A percentile compares a stretch with the other conserved stretches of the same genome.
Conservation (phyloP, 2,329 filamentous ascomycete species). For the Zasmidium citrigriseum region DNA sequence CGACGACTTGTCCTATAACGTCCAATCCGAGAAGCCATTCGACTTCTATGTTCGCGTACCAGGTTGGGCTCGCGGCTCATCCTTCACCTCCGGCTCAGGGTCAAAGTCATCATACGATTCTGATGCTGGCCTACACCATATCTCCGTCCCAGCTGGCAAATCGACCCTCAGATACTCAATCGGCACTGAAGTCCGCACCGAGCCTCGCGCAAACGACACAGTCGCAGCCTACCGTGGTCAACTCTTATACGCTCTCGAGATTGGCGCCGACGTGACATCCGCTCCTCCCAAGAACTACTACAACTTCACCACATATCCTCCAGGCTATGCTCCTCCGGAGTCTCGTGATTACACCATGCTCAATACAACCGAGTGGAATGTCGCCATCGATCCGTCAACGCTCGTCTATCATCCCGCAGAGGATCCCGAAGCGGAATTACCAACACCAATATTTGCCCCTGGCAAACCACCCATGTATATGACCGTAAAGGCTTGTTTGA, state of each 20-base stretch:
- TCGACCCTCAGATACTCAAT: constrained; percentile 39
- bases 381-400: constrained; percentile 39
- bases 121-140: constrained; percentile 39
- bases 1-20: constrained; percentile 42
- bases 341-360: constrained; percentile 33
- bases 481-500: constrained; percentile 35
- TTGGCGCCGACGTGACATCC: constrained; percentile 27
- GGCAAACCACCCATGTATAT: constrained; percentile 35
- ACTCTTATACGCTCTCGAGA: constrained; percentile 39
- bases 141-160: constrained; percentile 38
- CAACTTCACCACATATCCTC: constrained; percentile 10
- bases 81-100: background rate
- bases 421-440: constrained; percentile 13
- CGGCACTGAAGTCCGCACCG: constrained; percentile 33
- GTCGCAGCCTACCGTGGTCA: constrained; percentile 38
- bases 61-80: constrained; percentile 38
- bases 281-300: constrained; percentile 22
- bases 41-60: constrained; percentile 51
- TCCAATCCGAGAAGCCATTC: constrained; percentile 40
- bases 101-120: constrained; percentile 31
- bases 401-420: constrained; percentile 22
- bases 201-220: constrained; percentile 43
- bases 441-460: constrained; percentile 36
- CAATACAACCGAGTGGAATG: constrained; percentile 37
- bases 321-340: constrained; percentile 20